Evolutionary conservation across 371 early-diverging fungal species (phyloP), one percentile per base, ranked within the genome.

Genomic region (Vairimorpha apis): DNA sequence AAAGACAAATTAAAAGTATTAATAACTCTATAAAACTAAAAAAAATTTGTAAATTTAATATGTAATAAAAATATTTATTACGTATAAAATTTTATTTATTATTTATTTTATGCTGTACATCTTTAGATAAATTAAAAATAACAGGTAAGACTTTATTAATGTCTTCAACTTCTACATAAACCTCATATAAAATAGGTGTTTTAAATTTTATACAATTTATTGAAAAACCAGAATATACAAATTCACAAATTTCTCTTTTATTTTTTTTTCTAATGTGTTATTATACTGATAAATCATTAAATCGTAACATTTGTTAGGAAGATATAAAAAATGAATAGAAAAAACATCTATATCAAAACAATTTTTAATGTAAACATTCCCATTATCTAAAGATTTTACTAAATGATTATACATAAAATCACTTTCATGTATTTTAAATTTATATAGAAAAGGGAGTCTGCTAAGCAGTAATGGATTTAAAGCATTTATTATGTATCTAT

Each of bases 231-330:
- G 5, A 5, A 41, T 8, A 41, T 8, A 47, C 21, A 10, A 21
- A 21, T 12, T 12, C 12, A n/a, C 21, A 12, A 2, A 4, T 47
- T 47, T 16, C 47, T 47, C 21, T 16, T 47, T 47, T 21, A n/a
- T 47, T 47, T 5, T 2, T n/a, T 10, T n/a, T n/a, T n/a, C n/a
- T n/a, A n/a, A n/a, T n/a, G n/a, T n/a, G n/a, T n/a, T n/a, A n/a
- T n/a, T 30, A 59, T 35, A 59, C 32, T 35, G 38, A 7, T 59
- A 35, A 3, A 59, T 59, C 43, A 59, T 70, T 8, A 70, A 29
- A 62, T 70, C 70, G n/a, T 62, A 70, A 37, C 27, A 60, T 29
- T 70, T 70, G 14, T 25, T 37, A 49, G 70, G 70, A 60, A 70
- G 27, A 47, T 59, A 49, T 60, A 70, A 49, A 35, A 47, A 59